These are phyloP conservation scores for Psilocybe mexicana DNA, from an alignment of 1,284 basidiomycete species.

Conservation along the genomic window DNA sequence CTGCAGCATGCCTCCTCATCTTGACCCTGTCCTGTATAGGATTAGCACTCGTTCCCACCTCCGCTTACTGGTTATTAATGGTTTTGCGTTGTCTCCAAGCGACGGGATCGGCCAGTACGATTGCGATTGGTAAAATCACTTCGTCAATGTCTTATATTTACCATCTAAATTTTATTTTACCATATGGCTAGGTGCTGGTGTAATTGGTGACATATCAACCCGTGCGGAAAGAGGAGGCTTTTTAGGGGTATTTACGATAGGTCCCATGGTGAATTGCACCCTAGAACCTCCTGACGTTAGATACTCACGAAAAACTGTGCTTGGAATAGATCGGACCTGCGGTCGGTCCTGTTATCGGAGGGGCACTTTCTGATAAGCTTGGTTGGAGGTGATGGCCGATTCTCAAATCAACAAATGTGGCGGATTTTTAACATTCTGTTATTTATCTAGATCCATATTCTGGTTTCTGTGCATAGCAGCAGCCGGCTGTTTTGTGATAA, in stretches of 20 bases:
- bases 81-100: constrained; percentile 62
- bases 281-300: neutral
- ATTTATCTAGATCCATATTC: constrained; percentile 61
- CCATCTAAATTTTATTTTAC: neutral
- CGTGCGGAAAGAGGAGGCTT: constrained; percentile 55
- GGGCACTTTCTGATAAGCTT: constrained; percentile 53
- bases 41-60: constrained; percentile 58
- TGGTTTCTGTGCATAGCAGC: constrained; percentile 75
- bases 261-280: constrained; percentile 38
- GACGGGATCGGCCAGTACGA: constrained; percentile 58
- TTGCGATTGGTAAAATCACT: constrained; percentile 46
- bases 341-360: constrained; percentile 60
- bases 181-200: constrained; percentile 46
- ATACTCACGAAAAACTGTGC: neutral
- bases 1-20: constrained; percentile 53
- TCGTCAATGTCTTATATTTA: neutral
- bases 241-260: constrained; percentile 48
- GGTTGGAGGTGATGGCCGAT: constrained; percentile 62
- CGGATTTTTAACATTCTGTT: neutral
- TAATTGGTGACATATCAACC: constrained; percentile 57
- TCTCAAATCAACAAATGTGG: neutral
- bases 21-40: constrained; percentile 57
- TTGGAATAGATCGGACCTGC: constrained; percentile 46
- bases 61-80: constrained; percentile 62
- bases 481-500: constrained; percentile 50